Evolutionary conservation across 768 basidiomycete genomes (phyloP), one percentile per base, ranked within the genome.

Genomic region (Inosperma sp.): DNA sequence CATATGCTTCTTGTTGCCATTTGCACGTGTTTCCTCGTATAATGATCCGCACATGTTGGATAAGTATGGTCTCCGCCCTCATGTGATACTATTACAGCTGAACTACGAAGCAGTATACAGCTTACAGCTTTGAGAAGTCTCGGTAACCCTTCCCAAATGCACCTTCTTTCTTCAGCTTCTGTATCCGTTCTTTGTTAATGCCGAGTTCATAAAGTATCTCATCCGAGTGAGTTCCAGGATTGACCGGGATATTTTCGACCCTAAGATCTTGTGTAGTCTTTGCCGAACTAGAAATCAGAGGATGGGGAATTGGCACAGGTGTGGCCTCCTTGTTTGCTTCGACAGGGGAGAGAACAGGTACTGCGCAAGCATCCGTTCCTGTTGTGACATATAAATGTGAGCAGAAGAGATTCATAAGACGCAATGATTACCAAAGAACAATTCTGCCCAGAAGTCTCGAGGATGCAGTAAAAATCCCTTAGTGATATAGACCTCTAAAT

Each of bases 351-450:
- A 89, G 71, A 25, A 90, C 83, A 0, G 88, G 87, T 12, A 86
- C 67, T 8, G 76, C 76, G 60, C 88, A 90, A 7, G 85, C 82
- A 52, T 90, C 88, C 10, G 78, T 83, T 23, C 75, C 87, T 89
- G 59, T 29, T 31, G 22, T 26, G 13, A 22, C 8, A 27, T 2
- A 29, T 48, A 34, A 36, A 8, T 26, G 8, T 23, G 8, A 37
- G 10, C 31, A 53, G 35, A 25, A 26, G 37, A 10, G 25, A 51
- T 8, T 47, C 25, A 27, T 33, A 41, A 27, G n/a, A 8, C 3
- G 23, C 19, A 30, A 40, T 35, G n/a, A 22, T 64, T 58, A 82
- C 88, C 82, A 47, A 84, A 76, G 62, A 88, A 92, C 2, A 83
- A 64, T 6, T 69, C 56, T 0, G 80, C 72, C 89, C 89, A 93